Evolutionary conservation across 1,284 basidiomycete species (phyloP).

Genomic region (Cryptococcus sp.): DNA sequence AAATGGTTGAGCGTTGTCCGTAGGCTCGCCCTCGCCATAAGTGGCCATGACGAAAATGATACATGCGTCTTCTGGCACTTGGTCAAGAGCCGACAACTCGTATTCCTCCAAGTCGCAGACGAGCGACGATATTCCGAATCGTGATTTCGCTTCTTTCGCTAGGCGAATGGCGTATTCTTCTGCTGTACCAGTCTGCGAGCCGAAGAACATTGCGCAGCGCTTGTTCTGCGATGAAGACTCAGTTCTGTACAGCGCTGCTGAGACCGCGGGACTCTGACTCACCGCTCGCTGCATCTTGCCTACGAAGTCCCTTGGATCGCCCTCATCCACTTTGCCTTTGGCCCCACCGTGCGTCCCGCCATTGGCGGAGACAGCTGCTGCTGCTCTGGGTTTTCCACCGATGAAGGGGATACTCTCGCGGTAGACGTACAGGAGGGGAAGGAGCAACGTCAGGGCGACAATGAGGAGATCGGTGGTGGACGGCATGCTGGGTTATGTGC

Average conservation of each 20-base stretch:
- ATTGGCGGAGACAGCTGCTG: not conserved
- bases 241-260: not conserved
- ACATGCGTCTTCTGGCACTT: conserved; percentile 79
- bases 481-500: conserved; percentile 36
- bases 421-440: conserved; percentile 49
- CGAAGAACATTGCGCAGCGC: conserved; percentile 91
- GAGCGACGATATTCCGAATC: conserved; percentile 87
- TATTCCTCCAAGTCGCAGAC: conserved; percentile 97
- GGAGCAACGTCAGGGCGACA: conserved; percentile 39
- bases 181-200: conserved; percentile 93
- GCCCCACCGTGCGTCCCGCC: conserved; percentile 2
- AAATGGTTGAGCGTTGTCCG: conserved; percentile 94
- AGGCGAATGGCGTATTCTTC: conserved; percentile 93
- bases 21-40: conserved; percentile 98
- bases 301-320: conserved; percentile 84
- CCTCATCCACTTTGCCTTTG: conserved; percentile 62
- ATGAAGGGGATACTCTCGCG: conserved; percentile 50
- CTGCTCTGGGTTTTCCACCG: conserved; percentile 30
- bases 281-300: conserved; percentile 86
- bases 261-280: conserved; percentile 53
- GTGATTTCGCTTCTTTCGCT: conserved; percentile 90
- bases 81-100: conserved; percentile 93
- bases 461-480: conserved; percentile 46
- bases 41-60: conserved; percentile 92
- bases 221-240: conserved; percentile 68